A percentile compares a stretch with the other conserved stretches of the same genome.
These are phyloP conservation scores for Catharanthus roseus DNA, from an alignment of 257 asterid species.

Conservation along the genomic window DNA sequence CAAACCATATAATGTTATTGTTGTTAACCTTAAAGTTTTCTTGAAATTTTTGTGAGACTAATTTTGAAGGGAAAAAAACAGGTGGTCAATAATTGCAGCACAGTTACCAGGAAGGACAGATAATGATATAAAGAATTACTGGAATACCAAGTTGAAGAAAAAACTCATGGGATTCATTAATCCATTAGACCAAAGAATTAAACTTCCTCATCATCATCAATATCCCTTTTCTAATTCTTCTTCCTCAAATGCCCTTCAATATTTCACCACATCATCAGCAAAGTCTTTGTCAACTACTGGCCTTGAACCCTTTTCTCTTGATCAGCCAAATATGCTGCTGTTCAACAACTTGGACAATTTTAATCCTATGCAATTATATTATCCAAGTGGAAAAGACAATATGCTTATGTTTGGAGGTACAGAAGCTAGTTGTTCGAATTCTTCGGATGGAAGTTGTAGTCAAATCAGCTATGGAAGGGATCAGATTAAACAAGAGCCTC, in stretches of 20 bases:
- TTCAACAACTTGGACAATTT: constrained; percentile 16
- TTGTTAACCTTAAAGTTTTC: constrained; percentile 13
- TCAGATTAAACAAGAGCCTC: constrained; percentile 52
- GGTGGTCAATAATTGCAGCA: constrained; percentile 81
- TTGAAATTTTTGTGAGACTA: neutral
- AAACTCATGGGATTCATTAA: constrained; percentile 48
- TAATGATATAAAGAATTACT: constrained; percentile 78
- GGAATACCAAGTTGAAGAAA: constrained; percentile 91
- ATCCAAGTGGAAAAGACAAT: constrained; percentile 24
- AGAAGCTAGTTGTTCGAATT: constrained; percentile 50
- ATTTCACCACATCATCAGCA: constrained; percentile 9
- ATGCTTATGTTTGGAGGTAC: constrained; percentile 48
- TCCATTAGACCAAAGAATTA: constrained; percentile 27
- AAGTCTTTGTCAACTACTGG: constrained; percentile 23
- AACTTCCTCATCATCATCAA: constrained; percentile 19
- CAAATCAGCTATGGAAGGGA: constrained; percentile 47
- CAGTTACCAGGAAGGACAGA: constrained; percentile 83
- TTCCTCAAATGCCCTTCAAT: constrained; percentile 27
- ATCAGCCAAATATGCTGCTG: constrained; percentile 23
- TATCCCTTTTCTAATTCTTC: too few relatives aligned
- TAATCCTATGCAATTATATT: constrained; percentile 23
- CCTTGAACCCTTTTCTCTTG: constrained; percentile 22
- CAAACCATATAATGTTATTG: neutral
- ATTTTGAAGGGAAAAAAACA: constrained; percentile 15
- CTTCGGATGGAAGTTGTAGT: constrained; percentile 59